Base-by-base conservation (phyloP, 495 filamentous ascomycete species). In the Penicillium daleae region DNA sequence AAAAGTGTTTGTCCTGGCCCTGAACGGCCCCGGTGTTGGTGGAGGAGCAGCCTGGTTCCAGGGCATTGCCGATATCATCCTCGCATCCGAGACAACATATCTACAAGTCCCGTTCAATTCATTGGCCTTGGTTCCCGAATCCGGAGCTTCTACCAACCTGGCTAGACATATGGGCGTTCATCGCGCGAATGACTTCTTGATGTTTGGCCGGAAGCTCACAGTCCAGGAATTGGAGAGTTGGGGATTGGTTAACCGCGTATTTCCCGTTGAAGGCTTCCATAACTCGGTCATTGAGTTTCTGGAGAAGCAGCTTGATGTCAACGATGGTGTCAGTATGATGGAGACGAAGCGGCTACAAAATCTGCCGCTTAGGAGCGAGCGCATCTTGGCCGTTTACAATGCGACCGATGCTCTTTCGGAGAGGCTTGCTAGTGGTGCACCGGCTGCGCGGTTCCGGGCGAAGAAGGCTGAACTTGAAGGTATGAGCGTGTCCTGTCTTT, bases 41-140 rank as follows among this genome's bases (percentile, higher is more conserved):
- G 66, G 66, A 26, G 66, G 66, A 35, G 66, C 66, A 33, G 66
- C 66, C 52, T 69, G 66, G 66, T 69, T 69, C 63, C 56, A 66
- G 22, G 66, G 66, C 5, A 54, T 69, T n/a, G 66, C 66, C 3
- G 66, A 69, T 33, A 66, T 69, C 15, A 51, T 69, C 51, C 42
- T 69, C 26, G 63, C 60, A 26, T 62, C 63, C 1, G 52, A 61
- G n/a, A 62, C 32, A 35, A 56, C 60, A 13, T 69, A 69, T 42
- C 60, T 69, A 5, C 63, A 66, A 44, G 60, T 69, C n/a, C 66
- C 66, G 4, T 69, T 69, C 59, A 69, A 40, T 27, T 63, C 63
- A 4, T 46, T 69, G 27, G 66, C 60, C 6, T 51, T 69, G 19
- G 66, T 69, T 3, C 66, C 66, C 17, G 66, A 69, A 31, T 54